These are phyloP conservation scores for Taphrina confusa DNA, from an alignment of 1,139 yeast genomes.

Conservation along the genomic window DNA sequence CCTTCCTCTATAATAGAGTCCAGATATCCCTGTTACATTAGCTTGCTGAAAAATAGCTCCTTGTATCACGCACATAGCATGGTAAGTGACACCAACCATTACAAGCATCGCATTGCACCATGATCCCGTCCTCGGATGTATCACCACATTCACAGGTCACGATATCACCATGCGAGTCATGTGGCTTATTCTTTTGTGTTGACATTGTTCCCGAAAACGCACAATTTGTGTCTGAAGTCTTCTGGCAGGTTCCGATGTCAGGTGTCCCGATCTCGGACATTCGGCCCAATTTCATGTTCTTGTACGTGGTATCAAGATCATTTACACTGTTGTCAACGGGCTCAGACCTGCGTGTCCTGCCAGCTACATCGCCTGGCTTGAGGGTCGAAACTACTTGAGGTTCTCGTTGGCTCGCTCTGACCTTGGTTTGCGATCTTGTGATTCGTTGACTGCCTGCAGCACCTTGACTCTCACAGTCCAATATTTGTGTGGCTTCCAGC, in stretches of 20 bases:
- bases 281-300: neutral
- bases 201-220: neutral
- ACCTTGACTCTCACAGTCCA: neutral
- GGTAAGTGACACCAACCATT: constrained; percentile 84
- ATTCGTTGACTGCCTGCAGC: neutral
- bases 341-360: neutral
- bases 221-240: neutral
- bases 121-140: constrained; percentile 70
- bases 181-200: neutral
- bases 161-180: neutral
- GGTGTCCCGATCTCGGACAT: neutral
- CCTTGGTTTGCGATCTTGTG: neutral
- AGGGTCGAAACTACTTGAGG: neutral
- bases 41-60: too few species aligned
- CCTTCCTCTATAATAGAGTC: neutral
- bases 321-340: neutral
- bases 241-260: neutral
- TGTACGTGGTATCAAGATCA: neutral
- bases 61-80: constrained; percentile 26
- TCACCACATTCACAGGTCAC: constrained; percentile 29
- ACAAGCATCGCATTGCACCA: constrained; percentile 88
- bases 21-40: constrained; percentile 11
- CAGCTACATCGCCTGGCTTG: neutral
- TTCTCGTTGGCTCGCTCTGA: neutral
- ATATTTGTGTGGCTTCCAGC: neutral